These are phyloP conservation scores for Linderniella brevidens DNA, from an alignment of 257 asterid genomes.

Conservation along the genomic window DNA sequence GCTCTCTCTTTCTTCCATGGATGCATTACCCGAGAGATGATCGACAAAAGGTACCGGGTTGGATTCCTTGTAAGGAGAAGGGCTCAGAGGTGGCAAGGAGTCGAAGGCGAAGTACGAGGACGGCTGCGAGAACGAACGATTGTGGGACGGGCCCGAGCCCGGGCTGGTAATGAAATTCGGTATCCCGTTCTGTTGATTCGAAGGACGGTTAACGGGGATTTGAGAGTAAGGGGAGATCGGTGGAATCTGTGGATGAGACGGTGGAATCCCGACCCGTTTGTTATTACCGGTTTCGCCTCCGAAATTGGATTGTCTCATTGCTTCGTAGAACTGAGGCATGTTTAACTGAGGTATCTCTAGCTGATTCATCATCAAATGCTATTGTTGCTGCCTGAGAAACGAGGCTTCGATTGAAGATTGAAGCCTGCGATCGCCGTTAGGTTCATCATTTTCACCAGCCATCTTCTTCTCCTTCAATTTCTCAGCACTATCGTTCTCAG, in stretches of 20 bases:
- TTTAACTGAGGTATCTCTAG: constrained; percentile 20
- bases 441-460: no score
- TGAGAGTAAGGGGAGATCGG: constrained; percentile 54
- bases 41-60: constrained; percentile 19
- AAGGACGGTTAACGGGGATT: constrained; percentile 26
- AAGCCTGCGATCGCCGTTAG: no score
- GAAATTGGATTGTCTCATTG: constrained; percentile 29
- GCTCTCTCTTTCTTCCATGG: constrained; percentile 39
- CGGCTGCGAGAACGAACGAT: constrained; percentile 46
- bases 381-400: no score
- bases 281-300: constrained; percentile 23
- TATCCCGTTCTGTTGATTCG: constrained; percentile 21
- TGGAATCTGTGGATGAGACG: constrained; percentile 52
- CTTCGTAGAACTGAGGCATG: constrained; percentile 21
- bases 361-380: no score
- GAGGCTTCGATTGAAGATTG: no score
- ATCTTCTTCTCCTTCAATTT: no score
- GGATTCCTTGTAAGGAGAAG: constrained; percentile 32
- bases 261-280: constrained; percentile 36
- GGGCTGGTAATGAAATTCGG: constrained; percentile 13
- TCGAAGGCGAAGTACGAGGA: constrained; percentile 33
- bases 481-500: no score
- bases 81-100: constrained; percentile 54
- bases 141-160: constrained; percentile 25
- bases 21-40: constrained; percentile 20